Base-by-base conservation (phyloP, 345 rosid species). In the Bruguiera sexangula region DNA sequence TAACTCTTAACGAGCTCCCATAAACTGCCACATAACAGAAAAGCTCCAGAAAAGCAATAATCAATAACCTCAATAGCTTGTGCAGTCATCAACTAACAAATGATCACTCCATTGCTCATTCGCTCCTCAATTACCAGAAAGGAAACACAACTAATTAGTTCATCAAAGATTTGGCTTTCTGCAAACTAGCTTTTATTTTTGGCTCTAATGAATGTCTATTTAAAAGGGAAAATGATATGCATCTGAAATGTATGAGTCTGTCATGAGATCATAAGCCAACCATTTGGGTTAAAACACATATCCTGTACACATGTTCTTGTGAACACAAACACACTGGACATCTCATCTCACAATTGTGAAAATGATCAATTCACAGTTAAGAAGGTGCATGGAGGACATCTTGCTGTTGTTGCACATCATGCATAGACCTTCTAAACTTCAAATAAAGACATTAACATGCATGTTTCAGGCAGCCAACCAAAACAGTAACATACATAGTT, bases 11-110 rank as follows among this genome's bases (percentile, higher is more conserved):
- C 19, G 3, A 24, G 26, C 30, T 24, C 5, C 24, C 31, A 24
- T 56, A 30, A 56, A 56, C 4, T 24, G 29, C 16, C 60, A 24
- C 6, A 30, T 15, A 56, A 56, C 60, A 56, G 50, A 11, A 56
- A 56, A 22, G 60, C 60, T 24, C 60, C 5, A 0, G 29, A 56
- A 56, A 55, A 24, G 6, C 60, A 56, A 10, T 56, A 56, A 56
- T 56, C 29, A 21, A 21, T 26, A 24, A 53, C 24, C 36, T 67
- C 67, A 56, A 73, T 61, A 60, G 72, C 55, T 27, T 36, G 6
- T 60, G 55, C 65, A 37, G 8, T n/a, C 13, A 3, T 31, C 57
- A 9, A 54, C 46, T 26, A 39, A 50, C 16, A 10, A 56, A 30
- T 48, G 34, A 19, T 15, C 7, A 53, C 15, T 57, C 36, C 71